These are phyloP conservation scores for Lyophyllum decastes DNA, from an alignment of 768 basidiomycete genomes.

Conservation along the genomic window DNA sequence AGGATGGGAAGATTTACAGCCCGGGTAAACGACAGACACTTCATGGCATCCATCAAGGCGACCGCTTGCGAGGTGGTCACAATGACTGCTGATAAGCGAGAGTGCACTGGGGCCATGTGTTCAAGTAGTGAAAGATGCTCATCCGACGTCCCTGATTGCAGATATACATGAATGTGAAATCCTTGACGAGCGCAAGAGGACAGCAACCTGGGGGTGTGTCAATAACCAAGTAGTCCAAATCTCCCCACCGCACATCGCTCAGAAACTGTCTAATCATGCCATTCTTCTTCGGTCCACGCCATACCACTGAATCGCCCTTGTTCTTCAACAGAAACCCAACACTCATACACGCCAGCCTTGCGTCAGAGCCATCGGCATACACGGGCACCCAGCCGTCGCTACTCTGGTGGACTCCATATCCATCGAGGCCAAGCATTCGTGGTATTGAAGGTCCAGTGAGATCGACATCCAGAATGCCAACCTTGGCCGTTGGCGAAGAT, in stretches of 20 bases:
- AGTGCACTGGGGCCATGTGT: conserved; percentile 84
- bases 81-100: conserved; percentile 79
- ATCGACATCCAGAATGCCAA: conserved; percentile 93
- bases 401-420: conserved; percentile 87
- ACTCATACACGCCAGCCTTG: conserved; percentile 90
- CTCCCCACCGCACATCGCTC: conserved; percentile 93
- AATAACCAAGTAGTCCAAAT: conserved; percentile 88
- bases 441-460: conserved; percentile 94
- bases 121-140: conserved; percentile 96
- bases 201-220: conserved; percentile 94
- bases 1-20: conserved; percentile 84
- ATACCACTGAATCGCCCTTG: conserved; percentile 91
- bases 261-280: conserved; percentile 97
- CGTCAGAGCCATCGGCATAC: conserved; percentile 80
- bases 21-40: conserved; percentile 94
- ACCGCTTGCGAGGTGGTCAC: conserved; percentile 99
- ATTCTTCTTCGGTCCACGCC: conserved; percentile 98
- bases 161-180: conserved; percentile 19
- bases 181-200: conserved; percentile 9
- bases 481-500: conserved; percentile 63
- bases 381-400: conserved; percentile 98
- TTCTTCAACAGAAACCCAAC: conserved; percentile 93
- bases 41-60: conserved; percentile 92
- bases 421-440: conserved; percentile 91
- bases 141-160: conserved; percentile 86